These are phyloP conservation scores for Polyporus tsugae DNA, from an alignment of 1,284 basidiomycete species.

Conservation along the genomic window DNA sequence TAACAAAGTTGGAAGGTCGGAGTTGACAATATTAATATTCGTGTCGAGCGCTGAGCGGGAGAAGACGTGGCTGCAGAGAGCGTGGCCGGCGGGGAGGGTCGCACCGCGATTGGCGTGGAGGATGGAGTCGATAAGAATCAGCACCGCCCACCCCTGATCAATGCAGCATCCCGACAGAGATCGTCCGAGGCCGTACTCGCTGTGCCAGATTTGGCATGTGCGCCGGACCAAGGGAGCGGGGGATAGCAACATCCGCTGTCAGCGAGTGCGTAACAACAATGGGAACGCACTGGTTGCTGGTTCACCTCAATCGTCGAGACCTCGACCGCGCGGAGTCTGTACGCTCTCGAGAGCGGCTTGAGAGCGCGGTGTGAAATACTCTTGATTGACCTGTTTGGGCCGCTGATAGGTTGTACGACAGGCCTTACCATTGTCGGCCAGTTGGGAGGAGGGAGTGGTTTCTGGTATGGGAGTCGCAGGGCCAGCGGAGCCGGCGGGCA, in stretches of 20 bases:
- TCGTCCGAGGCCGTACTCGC: neutral
- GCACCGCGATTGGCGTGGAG: neutral
- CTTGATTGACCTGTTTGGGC: too few relatives aligned
- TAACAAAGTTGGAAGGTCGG: conserved; percentile 6
- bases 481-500: too few relatives aligned
- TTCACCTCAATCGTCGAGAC: neutral
- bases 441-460: too few relatives aligned
- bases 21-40: neutral
- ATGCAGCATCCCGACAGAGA: neutral
- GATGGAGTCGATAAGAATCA: conserved; percentile 15
- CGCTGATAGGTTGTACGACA: too few relatives aligned
- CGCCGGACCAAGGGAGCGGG: neutral
- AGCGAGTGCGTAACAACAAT: neutral
- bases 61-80: neutral
- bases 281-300: conserved; percentile 5
- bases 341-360: too few relatives aligned
- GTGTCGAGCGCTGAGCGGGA: neutral
- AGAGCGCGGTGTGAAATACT: too few relatives aligned
- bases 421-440: too few relatives aligned
- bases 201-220: neutral
- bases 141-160: conserved; percentile 16
- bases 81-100: neutral
- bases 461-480: too few relatives aligned
- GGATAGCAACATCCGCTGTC: neutral
- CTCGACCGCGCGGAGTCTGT: neutral